These are phyloP conservation scores for Botrytis galanthina DNA, from an alignment of 2,329 filamentous ascomycete species.

Conservation along the genomic window DNA sequence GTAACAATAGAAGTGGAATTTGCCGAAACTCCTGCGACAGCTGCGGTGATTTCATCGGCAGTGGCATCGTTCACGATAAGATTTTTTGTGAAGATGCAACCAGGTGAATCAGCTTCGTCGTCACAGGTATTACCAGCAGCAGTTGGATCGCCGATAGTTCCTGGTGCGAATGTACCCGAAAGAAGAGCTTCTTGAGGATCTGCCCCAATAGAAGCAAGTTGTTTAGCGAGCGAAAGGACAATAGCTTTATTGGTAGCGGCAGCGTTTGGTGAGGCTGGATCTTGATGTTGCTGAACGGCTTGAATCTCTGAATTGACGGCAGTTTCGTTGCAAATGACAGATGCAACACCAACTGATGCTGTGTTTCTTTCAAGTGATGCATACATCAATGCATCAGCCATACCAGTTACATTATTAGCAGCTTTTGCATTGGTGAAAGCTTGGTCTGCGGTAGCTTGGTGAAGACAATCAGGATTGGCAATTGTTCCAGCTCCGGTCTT, in stretches of 20 bases:
- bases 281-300: slow-evolving; percentile 63
- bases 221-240: slow-evolving; percentile 55
- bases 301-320: slow-evolving; percentile 65
- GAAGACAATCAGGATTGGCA: slow-evolving; percentile 55
- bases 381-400: slow-evolving; percentile 54
- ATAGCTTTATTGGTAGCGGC: slow-evolving; percentile 59
- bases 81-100: slow-evolving; percentile 54
- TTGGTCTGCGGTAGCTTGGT: slow-evolving; percentile 57
- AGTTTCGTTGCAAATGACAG: slow-evolving; percentile 54
- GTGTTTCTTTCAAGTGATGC: slow-evolving; percentile 61
- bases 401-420: slow-evolving; percentile 50
- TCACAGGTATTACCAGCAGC: slow-evolving; percentile 52
- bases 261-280: slow-evolving; percentile 59
- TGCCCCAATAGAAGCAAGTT: slow-evolving; percentile 60
- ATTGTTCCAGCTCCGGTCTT: slow-evolving; percentile 48
- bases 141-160: slow-evolving; percentile 47
- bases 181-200: slow-evolving; percentile 60
- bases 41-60: slow-evolving; percentile 50
- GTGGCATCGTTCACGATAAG: slow-evolving; percentile 55
- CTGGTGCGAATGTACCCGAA: slow-evolving; percentile 60
- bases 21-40: slow-evolving; percentile 41
- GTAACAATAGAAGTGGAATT: slow-evolving; percentile 25
- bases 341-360: slow-evolving; percentile 54
- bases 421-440: slow-evolving; percentile 61
- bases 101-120: slow-evolving; percentile 45